Evolutionary conservation across 805 yeast genomes (phyloP), one percentile per base, ranked within the genome.

Genomic region (Hanseniaspora mollemarum): DNA sequence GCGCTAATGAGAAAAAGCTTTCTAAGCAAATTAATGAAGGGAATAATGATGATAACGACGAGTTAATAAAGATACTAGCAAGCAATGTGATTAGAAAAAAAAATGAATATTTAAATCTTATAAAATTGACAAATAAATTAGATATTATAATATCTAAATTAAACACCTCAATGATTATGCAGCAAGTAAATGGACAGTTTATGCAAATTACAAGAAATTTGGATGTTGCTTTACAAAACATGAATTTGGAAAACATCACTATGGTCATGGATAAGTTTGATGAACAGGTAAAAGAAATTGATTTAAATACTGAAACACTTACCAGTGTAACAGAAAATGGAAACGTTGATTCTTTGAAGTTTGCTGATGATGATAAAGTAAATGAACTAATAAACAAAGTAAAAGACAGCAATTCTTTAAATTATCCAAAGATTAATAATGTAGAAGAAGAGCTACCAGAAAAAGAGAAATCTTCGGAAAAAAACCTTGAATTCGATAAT

Each of bases 131-230:
- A 0, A 85, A 95, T 0, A 69, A 96, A 53, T 85, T 92, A 19
- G 99, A 92, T 67, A 90, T 97, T 0, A 98, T 92, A 22, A 94
- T 97, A 0, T 82, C 94, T 3, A 70, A 98, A 53, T 95, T 92
- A 2, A 96, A 90, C 60, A 92, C 99, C 0, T 98, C 98, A 0
- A 96, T 92, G 6, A 90, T 97, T 0, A 92, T 92, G 99, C 75
- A 95, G 57, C 79, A 85, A 45, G 96, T 92, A 10, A 86, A 95
- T 0, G 87, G 88, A 1, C 88, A 87, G 58, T 92, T 92, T 97
- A 77, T 92, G 8, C 80, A 76, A 44, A 97, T 90, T 12, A 92
- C 94, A 53, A 79, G 74, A 61, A 96, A 96, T 9, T 90, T 92
- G 97, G 98, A 92, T 65, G 80, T 78, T 60, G 98, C 98, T 1